Evolutionary conservation across 2,329 filamentous ascomycete species (phyloP), one percentile per base, ranked within the genome.

Genomic region (Cercospora sp.): DNA sequence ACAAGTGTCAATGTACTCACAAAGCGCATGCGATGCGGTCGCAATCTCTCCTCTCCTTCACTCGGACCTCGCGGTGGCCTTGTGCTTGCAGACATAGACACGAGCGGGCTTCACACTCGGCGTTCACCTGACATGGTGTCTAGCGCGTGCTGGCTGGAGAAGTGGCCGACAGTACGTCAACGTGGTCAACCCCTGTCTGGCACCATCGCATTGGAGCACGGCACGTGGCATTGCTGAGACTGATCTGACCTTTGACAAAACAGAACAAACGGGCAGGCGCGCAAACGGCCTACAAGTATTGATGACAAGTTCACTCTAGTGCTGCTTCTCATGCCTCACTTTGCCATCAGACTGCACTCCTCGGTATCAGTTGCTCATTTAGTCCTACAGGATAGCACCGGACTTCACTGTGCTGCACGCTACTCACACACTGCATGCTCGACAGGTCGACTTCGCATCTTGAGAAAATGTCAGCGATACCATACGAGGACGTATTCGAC

Each of bases 151-250:
- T 53, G 20, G 42, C 57, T 31, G 28, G 36, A 39, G 20, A 45
- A 36, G 51, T 59, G 55, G 28, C 31, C 28, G 28, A 23, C 31
- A n/a, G 48, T 59, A 64, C 62, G 62, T 64, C 62, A 65, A 65
- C 55, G 39, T 39, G n/a, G 20, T 55, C 18, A 23, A 65, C 42
- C 64, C 64, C 42, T 60, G 64, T 42, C 26, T 55, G 39, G 64
- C n/a, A 36, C 57, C 57, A 23, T 48, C 28, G 57, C 31, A 58
- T 39, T 48, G 57, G 42, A 30, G 16, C 48, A 45, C 9, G 36
- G 58, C 64, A 65, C 57, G 64, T 65, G 64, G 64, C 42, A 53
- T 39, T 53, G 58, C 64, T 65, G 64, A 65, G 57, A 65, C 57
- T 65, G 64, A 39, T 60, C 45, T 45, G 31, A 60, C 13, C 42